Conservation (phyloP, 2,329 filamentous ascomycete genomes). For the Aspergillus aculeatinus region DNA sequence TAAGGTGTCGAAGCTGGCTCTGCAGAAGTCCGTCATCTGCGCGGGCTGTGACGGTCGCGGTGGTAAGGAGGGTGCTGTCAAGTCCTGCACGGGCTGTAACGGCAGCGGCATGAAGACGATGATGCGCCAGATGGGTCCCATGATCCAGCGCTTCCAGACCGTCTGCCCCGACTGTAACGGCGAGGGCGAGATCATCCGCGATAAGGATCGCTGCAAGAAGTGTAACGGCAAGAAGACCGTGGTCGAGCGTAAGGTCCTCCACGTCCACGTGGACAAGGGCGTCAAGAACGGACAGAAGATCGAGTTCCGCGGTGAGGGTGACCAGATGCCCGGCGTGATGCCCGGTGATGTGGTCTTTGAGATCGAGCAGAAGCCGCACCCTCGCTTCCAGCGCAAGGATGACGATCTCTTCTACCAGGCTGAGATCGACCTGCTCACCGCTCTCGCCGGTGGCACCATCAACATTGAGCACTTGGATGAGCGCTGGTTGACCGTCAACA, state of each 20-base stretch:
- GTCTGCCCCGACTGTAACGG: constrained; percentile 98
- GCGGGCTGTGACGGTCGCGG: constrained; percentile 89
- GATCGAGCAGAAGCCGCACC: constrained; percentile 98
- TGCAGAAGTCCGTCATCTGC: constrained; percentile 97
- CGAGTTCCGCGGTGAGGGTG: constrained; percentile 94
- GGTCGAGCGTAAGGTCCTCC: constrained; percentile 95
- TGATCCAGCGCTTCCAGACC: constrained; percentile 99
- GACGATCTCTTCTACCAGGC: constrained; percentile 95
- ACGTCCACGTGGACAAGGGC: constrained; percentile 95
- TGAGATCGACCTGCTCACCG: constrained; percentile 93
- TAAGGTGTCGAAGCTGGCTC: constrained; percentile 94
- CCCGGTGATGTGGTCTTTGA: constrained; percentile 97
- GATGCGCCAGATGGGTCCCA: constrained; percentile 99
- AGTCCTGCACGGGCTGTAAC: constrained; percentile 85
- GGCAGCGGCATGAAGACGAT: constrained; percentile 98
- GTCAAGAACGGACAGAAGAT: constrained; percentile 94
- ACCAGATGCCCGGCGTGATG: constrained; percentile 88
- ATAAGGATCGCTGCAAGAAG: constrained; percentile 96
- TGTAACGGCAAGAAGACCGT: constrained; percentile 98
- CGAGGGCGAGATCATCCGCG: constrained; percentile 93
- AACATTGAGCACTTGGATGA: constrained; percentile 97
- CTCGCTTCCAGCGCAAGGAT: constrained; percentile 91
- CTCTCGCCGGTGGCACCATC: constrained; percentile 85
- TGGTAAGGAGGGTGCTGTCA: constrained; percentile 97
- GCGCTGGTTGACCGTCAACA: constrained; percentile 90